Evolutionary conservation across 345 rosid species (phyloP).

Genomic region (Hypericum perforatum): DNA sequence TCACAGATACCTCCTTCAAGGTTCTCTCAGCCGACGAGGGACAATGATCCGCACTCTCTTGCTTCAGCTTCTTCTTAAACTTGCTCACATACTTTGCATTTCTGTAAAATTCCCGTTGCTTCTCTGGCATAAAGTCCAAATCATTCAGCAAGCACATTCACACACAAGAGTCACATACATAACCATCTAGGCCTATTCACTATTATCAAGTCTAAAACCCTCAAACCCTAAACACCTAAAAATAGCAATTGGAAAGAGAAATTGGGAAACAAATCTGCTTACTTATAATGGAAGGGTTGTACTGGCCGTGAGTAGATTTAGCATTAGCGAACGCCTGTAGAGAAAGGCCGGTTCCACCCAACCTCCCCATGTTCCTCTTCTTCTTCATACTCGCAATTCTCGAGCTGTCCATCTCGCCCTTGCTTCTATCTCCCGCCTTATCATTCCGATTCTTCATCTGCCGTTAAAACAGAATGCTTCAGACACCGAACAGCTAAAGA

Average conservation of each 20-base stretch:
- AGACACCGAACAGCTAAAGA: no score
- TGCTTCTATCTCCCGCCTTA: slow-evolving; percentile 3
- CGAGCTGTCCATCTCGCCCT: slow-evolving; percentile 11
- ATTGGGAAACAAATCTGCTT: not conserved
- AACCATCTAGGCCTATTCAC: not conserved
- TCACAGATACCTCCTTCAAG: slow-evolving; percentile 17
- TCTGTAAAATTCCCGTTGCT: slow-evolving; percentile 65
- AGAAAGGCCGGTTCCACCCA: slow-evolving; percentile 70
- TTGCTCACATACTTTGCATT: slow-evolving; percentile 68
- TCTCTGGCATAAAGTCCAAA: slow-evolving; percentile 28
- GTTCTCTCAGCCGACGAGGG: slow-evolving; percentile 6
- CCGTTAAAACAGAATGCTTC: no score
- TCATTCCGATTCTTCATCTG: slow-evolving; percentile 31
- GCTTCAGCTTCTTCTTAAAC: slow-evolving; percentile 50
- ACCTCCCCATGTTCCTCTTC: slow-evolving; percentile 55
- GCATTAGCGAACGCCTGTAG: slow-evolving; percentile 68
- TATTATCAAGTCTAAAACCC: not conserved
- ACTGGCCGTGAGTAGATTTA: slow-evolving; percentile 34
- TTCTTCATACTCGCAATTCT: slow-evolving; percentile 18
- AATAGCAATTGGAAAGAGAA: not conserved
- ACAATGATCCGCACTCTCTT: slow-evolving; percentile 25
- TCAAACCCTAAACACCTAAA: no score
- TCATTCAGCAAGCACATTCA: not conserved
- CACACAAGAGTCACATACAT: not conserved
- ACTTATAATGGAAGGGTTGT: slow-evolving; percentile 69